Base-by-base conservation (phyloP, 129 eudicot genomes). In the Mikania micrantha region DNA sequence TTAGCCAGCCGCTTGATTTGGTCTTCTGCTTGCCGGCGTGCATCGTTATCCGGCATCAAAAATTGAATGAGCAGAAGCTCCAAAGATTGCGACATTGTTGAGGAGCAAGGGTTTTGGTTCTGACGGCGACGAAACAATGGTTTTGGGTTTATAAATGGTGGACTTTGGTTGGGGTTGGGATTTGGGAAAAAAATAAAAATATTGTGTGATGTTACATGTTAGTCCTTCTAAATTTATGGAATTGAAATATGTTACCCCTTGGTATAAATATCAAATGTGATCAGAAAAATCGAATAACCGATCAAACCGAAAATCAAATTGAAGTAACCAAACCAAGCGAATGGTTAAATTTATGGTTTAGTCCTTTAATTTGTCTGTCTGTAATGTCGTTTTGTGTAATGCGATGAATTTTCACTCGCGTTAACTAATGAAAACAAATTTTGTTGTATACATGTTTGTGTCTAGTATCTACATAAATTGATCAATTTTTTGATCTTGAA, bases 1-100 rank as follows among this genome's bases (percentile, higher is more conserved):
- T 93, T 93, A 0, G 96, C 80, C 16, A 93, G 70, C 12, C 98
- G 85, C 86, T 93, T 93, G 1, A 93, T 93, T 71, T 93, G 98
- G 65, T 93, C 98, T 82, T 93, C 98, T 8, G 98, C 98, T 84
- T 93, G 98, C 7, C 98, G 80, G 17, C 98, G 80, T 22, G 98
- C 98, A 40, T 92, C 98, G 38, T 93, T 93, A 67, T 93, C 98
- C 16, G 98, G 98, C 98, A 93, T 93, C 61, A 88, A 39, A 66
- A 93, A 93, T 59, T 93, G 98, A 36, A 93, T 93, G 9, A 93
- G 80, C 67, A 93, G 47, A 17, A 93, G 82, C 75, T 88, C 96
- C 60, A 93, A 76, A 5, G 98, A 93, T 67, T 93, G 98, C 57
- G 98, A 78, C 98, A 93, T 93, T 49, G 50, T 69, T n/a, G 73